Evolutionary conservation across 768 basidiomycete species (phyloP), one percentile per base, ranked within the genome.

Genomic region (Asterophora parasitica): DNA sequence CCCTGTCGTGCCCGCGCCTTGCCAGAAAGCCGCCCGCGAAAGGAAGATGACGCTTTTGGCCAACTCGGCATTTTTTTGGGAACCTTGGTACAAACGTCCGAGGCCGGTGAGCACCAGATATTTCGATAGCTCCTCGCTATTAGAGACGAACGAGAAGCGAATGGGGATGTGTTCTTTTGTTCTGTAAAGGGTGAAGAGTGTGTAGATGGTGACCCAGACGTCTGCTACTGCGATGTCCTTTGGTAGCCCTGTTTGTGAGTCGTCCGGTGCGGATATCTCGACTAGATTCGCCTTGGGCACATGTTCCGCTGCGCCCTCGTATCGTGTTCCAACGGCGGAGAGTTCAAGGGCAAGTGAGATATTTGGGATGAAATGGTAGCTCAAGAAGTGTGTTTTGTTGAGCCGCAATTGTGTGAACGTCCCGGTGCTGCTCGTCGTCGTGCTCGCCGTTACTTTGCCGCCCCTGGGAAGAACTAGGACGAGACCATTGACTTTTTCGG

Each of bases 11-110:
- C 75, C 77, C 1, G 74, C 76, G 4, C 69, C 76, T 49, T 77
- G 76, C 76, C 76, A 78, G 58, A 78, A 78, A 0, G 72, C 58
- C 0, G 68, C 60, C 20, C 74, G 63, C 8, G 63, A 64, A 44
- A 78, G 64, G 58, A 73, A 73, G 37, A 73, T 49, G 12, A 65
- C 59, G 9, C 60, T 54, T 10, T 56, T 44, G 5, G 51, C 39
- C 15, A 42, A 46, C 45, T 44, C 52, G 36, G 48, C 13, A n/a
- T n/a, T n/a, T 27, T 37, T 56, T 35, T 28, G 53, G 58, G 40
- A 42, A 31, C 44, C 26, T 48, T 54, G 58, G 33, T 58, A 54
- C 4, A 37, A 28, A 19, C 63, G 54, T 16, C 56, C 67, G 8
- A 77, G 62, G 0, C 75, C 75, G 2, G 72, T 65, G 26, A 54